Base-by-base conservation (phyloP, 108 stramenopile species). In the Pseudonitzschia pungens region DNA sequence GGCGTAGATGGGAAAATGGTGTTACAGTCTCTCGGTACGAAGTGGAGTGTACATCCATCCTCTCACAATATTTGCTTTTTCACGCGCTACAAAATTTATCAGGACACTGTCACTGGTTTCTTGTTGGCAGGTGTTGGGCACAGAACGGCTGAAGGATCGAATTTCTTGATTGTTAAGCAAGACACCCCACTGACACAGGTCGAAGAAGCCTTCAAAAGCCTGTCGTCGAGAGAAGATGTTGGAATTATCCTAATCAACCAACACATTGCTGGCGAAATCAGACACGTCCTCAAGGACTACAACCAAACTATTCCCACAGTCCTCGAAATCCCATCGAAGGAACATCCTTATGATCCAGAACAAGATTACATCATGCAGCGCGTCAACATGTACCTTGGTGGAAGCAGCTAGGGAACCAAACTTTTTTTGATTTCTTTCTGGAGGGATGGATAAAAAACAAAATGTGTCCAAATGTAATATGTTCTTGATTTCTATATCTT, bases 351-450 rank as follows among this genome's bases (percentile, higher is more conserved):
- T 70, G 97, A 99, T 76, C 96, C 98, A 8, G 89, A 93, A 76
- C 95, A 99, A 83, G 98, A 99, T 89, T 97, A 94, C 79, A 98
- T 99, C 74, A 98, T 99, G 96, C 97, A 98, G 86, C 86, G 97
- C 66, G 97, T 99, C 75, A 96, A 96, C 81, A 91, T 97, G 92
- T 95, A 95, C 80, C 88, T 98, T 28, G 92, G 92, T 53, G 60
- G 60, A 62, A 28, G 33, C 14, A 29, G 18, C 6, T 48, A 62
- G 18, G 27, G 27, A 11, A 40, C 40, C n/a, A 15, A 6, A 40
- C 27, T 62, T 21, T 10, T n/a, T 31, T 33, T 62, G 29, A 36
- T 22, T 55, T 55, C 9, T 2, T 55, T 24, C 54, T 24, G 26
- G 54, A 55, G 54, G 54, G 54, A 55, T 55, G 7, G 24, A 26